Conservation (phyloP, 108 stramenopile species). For the Skeletonema menzelii region DNA sequence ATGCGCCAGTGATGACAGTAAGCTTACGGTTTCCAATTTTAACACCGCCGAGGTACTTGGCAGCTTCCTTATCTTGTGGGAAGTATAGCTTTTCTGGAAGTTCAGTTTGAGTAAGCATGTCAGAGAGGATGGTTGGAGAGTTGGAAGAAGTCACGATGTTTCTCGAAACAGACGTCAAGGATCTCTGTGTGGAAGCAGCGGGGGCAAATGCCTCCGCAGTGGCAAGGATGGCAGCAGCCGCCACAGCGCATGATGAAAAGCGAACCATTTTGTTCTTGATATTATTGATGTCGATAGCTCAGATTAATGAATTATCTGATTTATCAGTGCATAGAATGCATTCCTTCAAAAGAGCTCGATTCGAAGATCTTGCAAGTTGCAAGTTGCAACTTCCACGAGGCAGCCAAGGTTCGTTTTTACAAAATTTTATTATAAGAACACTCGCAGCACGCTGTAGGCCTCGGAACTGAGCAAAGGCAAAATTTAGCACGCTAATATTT, state of each 20-base stretch:
- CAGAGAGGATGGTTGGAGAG: slow-evolving; percentile 19
- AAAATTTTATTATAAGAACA: too few relatives aligned
- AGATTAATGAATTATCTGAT: too few relatives aligned
- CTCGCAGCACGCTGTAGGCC: too few relatives aligned
- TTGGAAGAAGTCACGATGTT: slow-evolving; percentile 35
- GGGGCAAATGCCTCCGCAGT: slow-evolving; percentile 21
- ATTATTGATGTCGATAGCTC: not conserved
- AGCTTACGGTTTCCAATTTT: slow-evolving; percentile 84
- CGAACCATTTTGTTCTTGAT: slow-evolving; percentile 16
- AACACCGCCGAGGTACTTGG: slow-evolving; percentile 85
- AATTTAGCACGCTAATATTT: too few relatives aligned
- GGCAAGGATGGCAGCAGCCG: slow-evolving; percentile 21
- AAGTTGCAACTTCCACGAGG: too few relatives aligned
- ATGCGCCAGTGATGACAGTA: slow-evolving; percentile 89
- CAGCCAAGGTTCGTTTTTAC: too few relatives aligned
- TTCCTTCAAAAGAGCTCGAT: too few relatives aligned
- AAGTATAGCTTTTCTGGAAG: slow-evolving; percentile 75
- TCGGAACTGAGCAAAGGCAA: too few relatives aligned
- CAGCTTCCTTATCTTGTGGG: slow-evolving; percentile 64
- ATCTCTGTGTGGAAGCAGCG: slow-evolving; percentile 2
- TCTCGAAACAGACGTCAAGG: not conserved
- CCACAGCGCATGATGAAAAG: slow-evolving; percentile 22
- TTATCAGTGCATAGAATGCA: too few relatives aligned
- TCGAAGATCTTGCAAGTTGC: not conserved
- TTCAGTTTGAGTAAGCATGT: slow-evolving; percentile 56